Evolutionary conservation across 306 rosid species (phyloP).

Genomic region (Trifolium pratense): DNA sequence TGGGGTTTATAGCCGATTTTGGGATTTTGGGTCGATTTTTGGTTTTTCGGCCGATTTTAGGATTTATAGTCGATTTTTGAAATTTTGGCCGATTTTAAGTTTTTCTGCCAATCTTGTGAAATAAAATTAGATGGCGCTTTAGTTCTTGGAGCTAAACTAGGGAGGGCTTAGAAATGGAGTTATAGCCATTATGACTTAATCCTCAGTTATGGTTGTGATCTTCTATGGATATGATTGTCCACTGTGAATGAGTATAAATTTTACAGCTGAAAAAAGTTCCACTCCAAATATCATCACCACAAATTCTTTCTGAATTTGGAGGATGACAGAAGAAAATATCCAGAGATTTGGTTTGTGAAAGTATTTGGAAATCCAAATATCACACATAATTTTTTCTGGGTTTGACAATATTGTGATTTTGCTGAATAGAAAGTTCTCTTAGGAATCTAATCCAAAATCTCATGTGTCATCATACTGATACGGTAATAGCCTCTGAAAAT

Average conservation of each 20-base stretch:
- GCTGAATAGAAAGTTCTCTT: background rate
- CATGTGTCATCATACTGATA: background rate
- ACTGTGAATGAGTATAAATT: background rate
- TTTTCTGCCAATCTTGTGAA: background rate
- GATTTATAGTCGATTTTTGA: no score
- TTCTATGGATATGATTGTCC: background rate
- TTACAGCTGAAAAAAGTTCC: background rate
- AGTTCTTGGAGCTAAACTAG: background rate
- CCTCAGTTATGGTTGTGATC: background rate
- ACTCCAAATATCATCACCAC: background rate
- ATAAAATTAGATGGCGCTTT: background rate
- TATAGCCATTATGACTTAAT: background rate
- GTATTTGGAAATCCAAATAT: background rate
- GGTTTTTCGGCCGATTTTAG: no score
- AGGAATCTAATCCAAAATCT: background rate
- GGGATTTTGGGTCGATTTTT: no score
- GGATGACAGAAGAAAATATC: background rate
- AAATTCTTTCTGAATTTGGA: background rate
- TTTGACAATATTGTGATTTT: background rate
- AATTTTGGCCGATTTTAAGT: no score
- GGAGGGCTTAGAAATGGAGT: background rate
- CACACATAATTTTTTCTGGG: no score
- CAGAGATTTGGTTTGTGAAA: background rate
- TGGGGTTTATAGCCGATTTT: no score
- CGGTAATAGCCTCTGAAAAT: no score